These are phyloP conservation scores for Globisporangium parvum DNA, from an alignment of 352 stramenopile species.

Conservation along the genomic window DNA sequence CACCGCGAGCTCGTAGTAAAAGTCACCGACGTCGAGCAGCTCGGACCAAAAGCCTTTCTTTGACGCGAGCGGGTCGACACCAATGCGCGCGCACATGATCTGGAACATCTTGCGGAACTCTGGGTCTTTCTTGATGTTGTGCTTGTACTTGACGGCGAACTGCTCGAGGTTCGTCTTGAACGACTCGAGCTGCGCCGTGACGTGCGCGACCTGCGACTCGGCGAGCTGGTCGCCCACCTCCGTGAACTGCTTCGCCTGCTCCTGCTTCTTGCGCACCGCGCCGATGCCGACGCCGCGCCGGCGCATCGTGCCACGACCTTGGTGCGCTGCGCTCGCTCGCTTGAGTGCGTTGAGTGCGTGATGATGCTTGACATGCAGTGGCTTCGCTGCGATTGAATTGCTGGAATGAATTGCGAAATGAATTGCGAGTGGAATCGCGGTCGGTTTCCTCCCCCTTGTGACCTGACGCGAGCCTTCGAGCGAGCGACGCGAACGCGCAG, in stretches of 20 bases:
- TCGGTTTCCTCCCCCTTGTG: too few species aligned
- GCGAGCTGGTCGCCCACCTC: slow-evolving; percentile 79
- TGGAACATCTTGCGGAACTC: slow-evolving; percentile 93
- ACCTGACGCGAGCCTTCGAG: too few species aligned
- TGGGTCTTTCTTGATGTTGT: slow-evolving; percentile 93
- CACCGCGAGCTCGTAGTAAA: slow-evolving; percentile 99
- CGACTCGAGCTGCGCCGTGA: slow-evolving; percentile 78
- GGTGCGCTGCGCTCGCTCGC: too few species aligned
- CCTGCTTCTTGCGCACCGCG: slow-evolving; percentile 85
- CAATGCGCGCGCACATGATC: slow-evolving; percentile 95
- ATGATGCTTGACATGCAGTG: too few species aligned
- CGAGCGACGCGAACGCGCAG: too few species aligned
- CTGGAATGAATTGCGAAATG: too few species aligned
- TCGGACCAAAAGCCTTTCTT: slow-evolving; percentile 98
- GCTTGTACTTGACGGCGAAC: slow-evolving; percentile 93
- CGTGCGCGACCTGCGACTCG: slow-evolving; percentile 74
- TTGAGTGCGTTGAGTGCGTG: too few species aligned
- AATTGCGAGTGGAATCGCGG: too few species aligned
- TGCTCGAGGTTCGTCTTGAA: slow-evolving; percentile 91
- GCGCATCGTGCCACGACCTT: slow-evolving; percentile 21
- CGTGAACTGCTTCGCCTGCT: slow-evolving; percentile 82
- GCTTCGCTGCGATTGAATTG: too few species aligned
- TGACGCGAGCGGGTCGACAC: slow-evolving; percentile 95
- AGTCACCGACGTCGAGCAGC: slow-evolving; percentile 96
- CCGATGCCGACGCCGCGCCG: slow-evolving; percentile 77